Percentiles rank a stretch among this genome's conserved stretches.
phyloP scores from a whole-genome alignment of 257 asterid genomes.

The Prunella vulgaris region DNA sequence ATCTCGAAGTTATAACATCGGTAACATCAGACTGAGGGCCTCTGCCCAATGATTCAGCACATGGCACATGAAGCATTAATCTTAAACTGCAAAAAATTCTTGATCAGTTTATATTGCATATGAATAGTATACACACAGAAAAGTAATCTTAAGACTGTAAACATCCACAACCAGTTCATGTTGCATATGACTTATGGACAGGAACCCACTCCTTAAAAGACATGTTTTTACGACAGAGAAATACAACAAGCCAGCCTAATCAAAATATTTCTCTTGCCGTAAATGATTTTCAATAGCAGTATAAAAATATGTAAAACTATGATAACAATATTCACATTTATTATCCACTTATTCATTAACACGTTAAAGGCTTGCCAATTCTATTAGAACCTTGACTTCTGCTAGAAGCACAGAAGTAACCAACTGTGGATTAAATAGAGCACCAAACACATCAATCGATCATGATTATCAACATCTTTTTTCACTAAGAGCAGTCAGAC shows the following conservation, averaged over 20 bases:
- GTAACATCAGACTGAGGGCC: conserved; percentile 37
- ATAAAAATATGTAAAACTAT: neutral
- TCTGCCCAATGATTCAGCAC: conserved; percentile 41
- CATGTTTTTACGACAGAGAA: conserved; percentile 17
- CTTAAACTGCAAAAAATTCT: conserved; percentile 62
- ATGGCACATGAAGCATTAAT: conserved; percentile 54
- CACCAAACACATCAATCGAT: neutral
- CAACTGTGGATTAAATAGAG: neutral
- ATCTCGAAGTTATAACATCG: conserved; percentile 43
- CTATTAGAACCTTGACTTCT: neutral
- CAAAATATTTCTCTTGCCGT: neutral
- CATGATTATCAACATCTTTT: conserved; percentile 2
- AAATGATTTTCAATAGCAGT: neutral
- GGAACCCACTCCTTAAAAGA: neutral
- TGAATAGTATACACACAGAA: neutral
- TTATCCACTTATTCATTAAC: neutral
- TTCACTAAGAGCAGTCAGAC: conserved; percentile 7
- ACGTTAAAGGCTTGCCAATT: neutral
- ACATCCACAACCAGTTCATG: conserved; percentile 22
- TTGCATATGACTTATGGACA: conserved; percentile 12
- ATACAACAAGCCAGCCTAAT: conserved; percentile 14
- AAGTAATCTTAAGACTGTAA: conserved; percentile 68
- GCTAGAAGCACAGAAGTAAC: conserved; percentile 7
- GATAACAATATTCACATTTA: neutral
- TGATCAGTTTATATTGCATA: conserved; percentile 15